Base-by-base conservation (phyloP, 345 rosid genomes). In the Lumnitzera racemosa region DNA sequence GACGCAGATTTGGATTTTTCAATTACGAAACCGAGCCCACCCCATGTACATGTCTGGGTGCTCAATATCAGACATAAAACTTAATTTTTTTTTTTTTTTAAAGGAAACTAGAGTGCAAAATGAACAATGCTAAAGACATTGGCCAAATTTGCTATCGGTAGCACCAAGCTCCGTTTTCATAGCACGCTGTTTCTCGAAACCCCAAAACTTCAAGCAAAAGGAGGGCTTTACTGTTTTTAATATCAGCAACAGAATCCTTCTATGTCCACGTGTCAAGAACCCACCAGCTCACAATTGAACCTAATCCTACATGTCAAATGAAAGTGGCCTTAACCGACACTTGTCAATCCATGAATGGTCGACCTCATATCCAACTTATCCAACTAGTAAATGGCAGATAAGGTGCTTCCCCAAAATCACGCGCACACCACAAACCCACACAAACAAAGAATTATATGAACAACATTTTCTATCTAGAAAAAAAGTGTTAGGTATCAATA, bases 341-440 rank as follows among this genome's bases (percentile, higher is more conserved):
- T 46, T 68, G 80, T 66, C 59, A 8, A 46, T 0, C 13, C 11
- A 1, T 10, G 13, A 77, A 58, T 88, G 82, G 91, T 15, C 43
- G 2, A 51, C 12, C 31, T 53, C 76, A 73, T 63, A 75, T 80
- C 80, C 67, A 60, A 53, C 67, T 82, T 73, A 91, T 91, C 95
- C 85, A 61, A 68, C 61, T 0, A 13, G 61, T 67, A 58, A 64
- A 56, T 52, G 71, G 67, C 67, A 58, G 86, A 85, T 82, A 81
- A 83, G 89, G 71, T 70, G 17, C 16, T 29, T 25, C 14, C 51
- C 61, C 53, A 67, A 52, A 0, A 52, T 67, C 43, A 73, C 78
- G 76, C 79, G 74, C 77, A 61, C 80, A 69, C 68, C 87, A 78
- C 87, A 78, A 1, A 70, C 53, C 48, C 68, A 51, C 23, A 3